Conservation (phyloP, 1,139 yeast species). For the Eremothecium gossypii region DNA sequence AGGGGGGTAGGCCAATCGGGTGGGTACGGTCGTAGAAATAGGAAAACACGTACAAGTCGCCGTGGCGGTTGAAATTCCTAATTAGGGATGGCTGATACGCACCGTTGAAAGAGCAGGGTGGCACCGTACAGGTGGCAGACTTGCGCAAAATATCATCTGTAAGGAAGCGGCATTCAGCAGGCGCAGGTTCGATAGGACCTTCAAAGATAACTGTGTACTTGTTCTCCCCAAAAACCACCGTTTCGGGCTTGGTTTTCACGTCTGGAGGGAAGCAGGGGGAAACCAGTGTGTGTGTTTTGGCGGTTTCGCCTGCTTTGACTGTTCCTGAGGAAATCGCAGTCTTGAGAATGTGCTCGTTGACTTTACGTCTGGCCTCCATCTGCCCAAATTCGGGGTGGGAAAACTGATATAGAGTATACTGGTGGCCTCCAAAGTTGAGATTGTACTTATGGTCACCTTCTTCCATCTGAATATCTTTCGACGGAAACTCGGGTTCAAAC, state of each 20-base stretch:
- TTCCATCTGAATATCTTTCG: conserved; percentile 48
- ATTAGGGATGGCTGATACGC: conserved; percentile 89
- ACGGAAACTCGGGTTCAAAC: conserved; percentile 70
- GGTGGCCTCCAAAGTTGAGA: conserved; percentile 69
- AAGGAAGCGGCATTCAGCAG: conserved; percentile 72
- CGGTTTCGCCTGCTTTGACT: conserved; percentile 33
- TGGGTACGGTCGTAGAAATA: conserved; percentile 89
- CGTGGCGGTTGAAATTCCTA: conserved; percentile 56
- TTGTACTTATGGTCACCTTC: conserved; percentile 87
- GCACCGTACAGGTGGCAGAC: conserved; percentile 59
- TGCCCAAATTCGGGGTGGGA: conserved; percentile 94
- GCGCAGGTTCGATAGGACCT: conserved; percentile 56
- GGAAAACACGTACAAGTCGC: conserved; percentile 82
- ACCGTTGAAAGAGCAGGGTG: conserved; percentile 95
- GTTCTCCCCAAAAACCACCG: conserved; percentile 45
- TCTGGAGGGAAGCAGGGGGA: conserved; percentile 91
- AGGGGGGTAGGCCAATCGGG: conserved; percentile 89
- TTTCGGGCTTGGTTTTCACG: conserved; percentile 41
- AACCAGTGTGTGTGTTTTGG: conserved; percentile 39
- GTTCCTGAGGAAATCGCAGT: conserved; percentile 38
- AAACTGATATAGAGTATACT: conserved; percentile 81
- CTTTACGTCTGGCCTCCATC: conserved; percentile 83
- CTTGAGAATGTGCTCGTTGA: conserved; percentile 53
- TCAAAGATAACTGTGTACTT: conserved; percentile 58
- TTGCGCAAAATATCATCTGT: conserved; percentile 80